Evolutionary conservation across 2,329 filamentous ascomycete species (phyloP), one percentile per base, ranked within the genome.

Genomic region (Lachnellula willkommii): DNA sequence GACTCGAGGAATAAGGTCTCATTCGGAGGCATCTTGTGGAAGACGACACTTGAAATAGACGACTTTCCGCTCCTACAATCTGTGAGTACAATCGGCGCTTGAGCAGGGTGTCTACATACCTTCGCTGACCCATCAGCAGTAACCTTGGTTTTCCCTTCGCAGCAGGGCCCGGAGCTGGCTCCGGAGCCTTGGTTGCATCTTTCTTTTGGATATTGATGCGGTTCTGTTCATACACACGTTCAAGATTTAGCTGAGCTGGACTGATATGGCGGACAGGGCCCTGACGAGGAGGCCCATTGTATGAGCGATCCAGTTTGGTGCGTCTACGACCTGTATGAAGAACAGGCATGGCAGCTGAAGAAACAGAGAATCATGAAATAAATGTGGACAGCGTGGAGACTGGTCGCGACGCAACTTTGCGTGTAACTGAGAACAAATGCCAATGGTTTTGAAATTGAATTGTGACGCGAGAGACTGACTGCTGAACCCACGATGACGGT

Each of bases 41-140:
- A 97, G n/a, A 99, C 93, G 48, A 99, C 95, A 68, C 91, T 97
- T 26, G 92, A 94, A 70, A 99, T 97, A 5, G 94, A 99, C 0
- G 94, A 97, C 71, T 99, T 99, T 58, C 94, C 94, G 69, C 92
- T 96, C 76, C 94, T 99, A 63, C 26, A 62, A 24, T 53, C 15
- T 36, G 54, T 72, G 45, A 67, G 60, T 43, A 26, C 12, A 47
- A 47, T 12, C 45, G 14, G 1, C 17, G 45, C 52, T 32, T 50
- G 36, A 56, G 46, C 47, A 50, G 7, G 14, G 42, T 40, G n/a
- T 14, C 3, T 11, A 22, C 69, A 77, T 76, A 95, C 94, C 93
- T 87, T 76, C 92, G 84, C 74, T 96, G 89, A 4, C 94, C 94
- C 94, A 99, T 97, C 62, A 99, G 77, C 55, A 99, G 76, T 52